These are phyloP conservation scores for Echria macrotheca DNA, from an alignment of 495 filamentous ascomycete genomes.

Conservation along the genomic window DNA sequence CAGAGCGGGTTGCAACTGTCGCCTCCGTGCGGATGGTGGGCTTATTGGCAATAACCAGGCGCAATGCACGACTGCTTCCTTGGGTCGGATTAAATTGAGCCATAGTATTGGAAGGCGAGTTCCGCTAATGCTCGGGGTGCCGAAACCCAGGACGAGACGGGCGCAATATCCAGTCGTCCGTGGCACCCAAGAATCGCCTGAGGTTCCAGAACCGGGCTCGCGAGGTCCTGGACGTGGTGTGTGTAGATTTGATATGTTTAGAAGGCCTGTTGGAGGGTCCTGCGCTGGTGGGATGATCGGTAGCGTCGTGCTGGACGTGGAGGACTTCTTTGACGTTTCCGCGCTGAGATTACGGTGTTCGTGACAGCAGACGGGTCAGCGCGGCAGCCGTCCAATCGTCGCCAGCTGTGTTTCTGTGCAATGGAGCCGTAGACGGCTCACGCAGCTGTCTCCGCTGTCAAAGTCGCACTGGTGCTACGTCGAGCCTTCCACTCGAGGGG, in stretches of 20 bases:
- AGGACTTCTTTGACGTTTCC: not conserved
- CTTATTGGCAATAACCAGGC: slow-evolving; percentile 9
- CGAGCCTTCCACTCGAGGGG: too few species aligned
- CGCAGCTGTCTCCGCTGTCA: not conserved
- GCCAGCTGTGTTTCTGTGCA: not conserved
- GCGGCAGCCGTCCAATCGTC: not conserved
- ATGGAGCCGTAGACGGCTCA: not conserved
- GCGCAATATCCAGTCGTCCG: not conserved
- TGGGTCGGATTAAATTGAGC: slow-evolving; percentile 13
- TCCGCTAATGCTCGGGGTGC: not conserved
- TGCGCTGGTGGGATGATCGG: too few species aligned
- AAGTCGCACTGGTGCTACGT: slow-evolving; percentile 7
- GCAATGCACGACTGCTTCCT: slow-evolving; percentile 7
- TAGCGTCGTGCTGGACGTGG: too few species aligned
- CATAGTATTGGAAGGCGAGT: not conserved
- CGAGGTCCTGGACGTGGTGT: too few species aligned
- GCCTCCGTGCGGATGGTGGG: slow-evolving; percentile 4
- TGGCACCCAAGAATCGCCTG: not conserved
- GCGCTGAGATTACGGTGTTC: not conserved
- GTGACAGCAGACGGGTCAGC: not conserved
- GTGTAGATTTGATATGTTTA: too few species aligned
- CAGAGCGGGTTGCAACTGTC: slow-evolving; percentile 4
- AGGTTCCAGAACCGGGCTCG: slow-evolving; percentile 1
- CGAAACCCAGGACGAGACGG: not conserved
- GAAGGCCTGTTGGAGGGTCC: too few species aligned